A percentile compares a stretch with the other conserved stretches of the same genome.
Evolutionary conservation across 768 basidiomycete species (phyloP).

Genomic region (Calocybe indica): DNA sequence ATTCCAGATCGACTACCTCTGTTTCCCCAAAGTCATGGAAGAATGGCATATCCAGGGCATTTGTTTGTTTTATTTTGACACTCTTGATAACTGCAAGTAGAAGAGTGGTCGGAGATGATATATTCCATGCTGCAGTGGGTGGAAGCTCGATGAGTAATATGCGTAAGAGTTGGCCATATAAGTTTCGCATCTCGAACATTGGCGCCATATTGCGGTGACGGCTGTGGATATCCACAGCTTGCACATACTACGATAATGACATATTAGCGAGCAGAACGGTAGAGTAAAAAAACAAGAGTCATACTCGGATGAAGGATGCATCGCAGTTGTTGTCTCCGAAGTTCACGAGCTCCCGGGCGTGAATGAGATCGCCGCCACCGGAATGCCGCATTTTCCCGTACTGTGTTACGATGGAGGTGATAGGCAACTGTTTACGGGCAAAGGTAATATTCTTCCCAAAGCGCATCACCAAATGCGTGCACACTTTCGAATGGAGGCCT

Average conservation of each 20-base stretch:
- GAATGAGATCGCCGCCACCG: background rate
- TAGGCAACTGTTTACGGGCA: slow-evolving; percentile 7
- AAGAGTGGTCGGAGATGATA: background rate
- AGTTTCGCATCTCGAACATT: background rate
- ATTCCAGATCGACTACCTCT: background rate
- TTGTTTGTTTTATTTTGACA: background rate
- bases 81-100: background rate
- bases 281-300: background rate
- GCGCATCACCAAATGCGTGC: slow-evolving; percentile 1
- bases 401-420: background rate
- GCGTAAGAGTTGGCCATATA: background rate
- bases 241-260: slow-evolving; percentile 21
- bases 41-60: background rate
- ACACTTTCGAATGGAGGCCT: background rate
- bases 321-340: background rate
- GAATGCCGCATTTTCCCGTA: background rate
- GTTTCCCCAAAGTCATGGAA: background rate
- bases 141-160: background rate
- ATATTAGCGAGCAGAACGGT: background rate
- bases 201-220: background rate
- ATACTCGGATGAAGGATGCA: background rate
- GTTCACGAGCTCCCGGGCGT: background rate
- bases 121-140: background rate
- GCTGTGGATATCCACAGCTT: slow-evolving; percentile 5
- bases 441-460: slow-evolving; percentile 1